Base-by-base conservation (phyloP, 2,329 filamentous ascomycete genomes). In the Aspergillus pseudonomiae region DNA sequence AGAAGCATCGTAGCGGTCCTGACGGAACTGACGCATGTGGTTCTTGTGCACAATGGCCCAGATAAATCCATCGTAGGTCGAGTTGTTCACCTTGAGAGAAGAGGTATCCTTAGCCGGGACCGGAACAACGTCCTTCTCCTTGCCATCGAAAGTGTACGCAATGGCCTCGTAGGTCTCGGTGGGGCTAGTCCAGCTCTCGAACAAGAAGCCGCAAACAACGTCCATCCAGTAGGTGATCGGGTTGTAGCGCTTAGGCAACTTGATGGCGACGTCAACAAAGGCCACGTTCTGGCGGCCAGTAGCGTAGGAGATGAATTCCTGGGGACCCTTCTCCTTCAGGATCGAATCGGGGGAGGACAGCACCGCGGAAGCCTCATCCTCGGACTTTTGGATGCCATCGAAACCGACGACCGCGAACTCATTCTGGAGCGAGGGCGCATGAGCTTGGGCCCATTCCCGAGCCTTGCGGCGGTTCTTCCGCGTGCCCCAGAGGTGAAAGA, bases 41-140 rank as follows among this genome's bases (percentile, higher is more conserved):
- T 93, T 90, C 87, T 99, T 99, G 86, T 98, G 93, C 66, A 98
- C 94, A 69, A 99, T 80, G 57, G 93, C 94, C 87, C 91, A 98
- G 68, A 99, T 94, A 73, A 98, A 99, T 52, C 89, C 89, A 76
- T 98, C 95, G 73, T 90, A 98, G 45, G 81, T 80, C 63, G 87
- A 89, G 77, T 84, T 88, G 65, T 73, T 81, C 68, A 73, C 80
- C 76, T 80, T 80, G 43, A 78, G 50, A 28, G 63, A 81, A 80
- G 82, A 88, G 89, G 85, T 88, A 89, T 79, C 81, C 71, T 86
- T 83, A 46, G 87, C 88, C 6, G 85, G 73, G 21, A 85, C 81
- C 9, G 91, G 92, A 0, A 96, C 89, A 32, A 93, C 88, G 65
- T 91, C 84, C 69, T 86, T 86, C 84, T 99, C 95, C 79, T 91